A percentile compares a stretch with the other conserved stretches of the same genome.
Conservation (phyloP, 1,284 basidiomycete species). For the Fomitopsis pinicola region DNA sequence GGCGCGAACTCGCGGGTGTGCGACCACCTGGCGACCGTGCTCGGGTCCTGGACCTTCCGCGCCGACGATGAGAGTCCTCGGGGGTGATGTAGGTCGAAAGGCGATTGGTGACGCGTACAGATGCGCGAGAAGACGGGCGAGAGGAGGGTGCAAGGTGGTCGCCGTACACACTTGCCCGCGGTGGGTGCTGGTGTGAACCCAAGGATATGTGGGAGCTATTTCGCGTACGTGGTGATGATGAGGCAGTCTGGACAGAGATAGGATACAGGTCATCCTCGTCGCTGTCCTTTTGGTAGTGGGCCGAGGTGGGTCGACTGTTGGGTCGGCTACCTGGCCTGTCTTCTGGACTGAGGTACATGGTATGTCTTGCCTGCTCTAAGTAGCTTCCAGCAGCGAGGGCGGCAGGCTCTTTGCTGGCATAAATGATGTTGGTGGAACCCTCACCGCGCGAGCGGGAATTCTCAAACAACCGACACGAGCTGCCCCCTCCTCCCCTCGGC, state of each 20-base stretch:
- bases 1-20: background rate
- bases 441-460: background rate
- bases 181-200: background rate
- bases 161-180: background rate
- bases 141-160: slow-evolving; percentile 10
- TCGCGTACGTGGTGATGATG: slow-evolving; percentile 6
- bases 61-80: slow-evolving; percentile 7
- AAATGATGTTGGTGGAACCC: background rate
- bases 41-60: slow-evolving; percentile 13
- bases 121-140: slow-evolving; percentile 11
- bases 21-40: slow-evolving; percentile 1
- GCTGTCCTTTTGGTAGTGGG: background rate
- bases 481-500: background rate
- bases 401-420: slow-evolving; percentile 5
- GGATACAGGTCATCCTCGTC: slow-evolving; percentile 5
- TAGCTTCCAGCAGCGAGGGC: background rate
- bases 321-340: background rate
- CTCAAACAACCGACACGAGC: background rate
- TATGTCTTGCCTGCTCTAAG: background rate
- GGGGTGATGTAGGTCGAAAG: slow-evolving; percentile 10
- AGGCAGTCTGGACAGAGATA: slow-evolving; percentile 13
- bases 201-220: background rate
- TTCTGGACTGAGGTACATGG: background rate
- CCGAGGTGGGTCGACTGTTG: slow-evolving; percentile 1
- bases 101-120: slow-evolving; percentile 11